Percentiles rank a stretch among this genome's conserved stretches.
Conservation (phyloP, 192 early-diverging fungal genomes). For the Gryganskiella cystojenkinii region DNA sequence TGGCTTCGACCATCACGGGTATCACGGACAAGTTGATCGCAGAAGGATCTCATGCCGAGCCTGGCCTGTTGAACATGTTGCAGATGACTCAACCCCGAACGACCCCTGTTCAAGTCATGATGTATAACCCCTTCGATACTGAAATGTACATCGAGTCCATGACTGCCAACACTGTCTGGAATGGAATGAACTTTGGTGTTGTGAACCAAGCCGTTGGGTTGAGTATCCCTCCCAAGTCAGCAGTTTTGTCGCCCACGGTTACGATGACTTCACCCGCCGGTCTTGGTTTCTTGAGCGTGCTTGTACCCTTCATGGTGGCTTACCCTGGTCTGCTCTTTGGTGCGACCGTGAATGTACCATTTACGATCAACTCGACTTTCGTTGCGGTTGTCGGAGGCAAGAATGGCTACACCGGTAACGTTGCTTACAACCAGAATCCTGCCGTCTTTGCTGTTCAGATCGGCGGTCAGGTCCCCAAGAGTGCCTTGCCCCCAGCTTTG, state of each 20-base stretch:
- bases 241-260: conserved; percentile 19
- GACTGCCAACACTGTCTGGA: conserved; percentile 40
- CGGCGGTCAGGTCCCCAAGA: not conserved
- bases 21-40: conserved; percentile 55
- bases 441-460: conserved; percentile 26
- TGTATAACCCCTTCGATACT: conserved; percentile 66
- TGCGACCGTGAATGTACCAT: conserved; percentile 16
- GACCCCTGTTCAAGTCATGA: conserved; percentile 54
- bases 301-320: conserved; percentile 24
- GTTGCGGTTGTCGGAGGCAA: conserved; percentile 25
- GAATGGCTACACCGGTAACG: conserved; percentile 36
- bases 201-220: conserved; percentile 58
- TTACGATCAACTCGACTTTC: conserved; percentile 29
- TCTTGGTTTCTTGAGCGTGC: conserved; percentile 12
- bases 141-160: conserved; percentile 59
- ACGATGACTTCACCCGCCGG: conserved; percentile 30
- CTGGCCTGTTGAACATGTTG: conserved; percentile 29
- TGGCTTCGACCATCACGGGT: conserved; percentile 54
- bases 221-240: conserved; percentile 32
- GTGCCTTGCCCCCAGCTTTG: conserved; percentile 3
- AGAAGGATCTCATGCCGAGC: conserved; percentile 34
- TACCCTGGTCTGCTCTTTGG: conserved; percentile 17
- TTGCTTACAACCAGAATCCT: conserved; percentile 19
- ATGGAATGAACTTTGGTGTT: conserved; percentile 55
- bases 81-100: conserved; percentile 11